These are phyloP conservation scores for Prunus yedoensis DNA, from an alignment of 331 rosid species.

Conservation along the genomic window DNA sequence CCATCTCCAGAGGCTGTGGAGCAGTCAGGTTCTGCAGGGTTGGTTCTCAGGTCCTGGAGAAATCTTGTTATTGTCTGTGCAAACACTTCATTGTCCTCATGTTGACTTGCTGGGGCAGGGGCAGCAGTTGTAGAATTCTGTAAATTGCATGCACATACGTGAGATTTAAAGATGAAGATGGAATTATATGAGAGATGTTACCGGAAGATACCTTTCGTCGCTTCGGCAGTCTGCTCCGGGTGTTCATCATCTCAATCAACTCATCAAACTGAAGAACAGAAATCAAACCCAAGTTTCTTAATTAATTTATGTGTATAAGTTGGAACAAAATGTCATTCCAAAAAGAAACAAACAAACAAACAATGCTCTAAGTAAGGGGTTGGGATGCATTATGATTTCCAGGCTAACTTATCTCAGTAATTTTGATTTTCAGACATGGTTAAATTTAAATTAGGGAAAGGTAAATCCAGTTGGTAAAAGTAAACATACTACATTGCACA, in stretches of 20 bases:
- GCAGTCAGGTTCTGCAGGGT: constrained; percentile 12
- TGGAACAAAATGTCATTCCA: background rate
- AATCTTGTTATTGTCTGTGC: constrained; percentile 38
- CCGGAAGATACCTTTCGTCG: constrained; percentile 16
- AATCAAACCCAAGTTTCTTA: background rate
- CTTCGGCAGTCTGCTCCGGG: constrained; percentile 18
- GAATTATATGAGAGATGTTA: background rate
- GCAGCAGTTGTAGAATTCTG: constrained; percentile 13
- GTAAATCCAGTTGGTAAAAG: no score
- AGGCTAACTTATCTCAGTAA: background rate
- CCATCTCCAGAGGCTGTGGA: background rate
- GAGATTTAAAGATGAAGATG: background rate
- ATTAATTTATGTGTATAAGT: background rate
- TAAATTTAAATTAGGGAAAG: background rate
- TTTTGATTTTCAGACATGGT: background rate
- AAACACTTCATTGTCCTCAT: constrained; percentile 31
- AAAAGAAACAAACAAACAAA: background rate
- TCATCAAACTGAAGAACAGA: constrained; percentile 40
- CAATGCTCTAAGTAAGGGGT: no score
- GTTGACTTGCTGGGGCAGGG: constrained; percentile 13
- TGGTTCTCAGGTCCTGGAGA: constrained; percentile 33
- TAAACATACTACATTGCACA: background rate
- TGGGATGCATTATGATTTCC: no score
- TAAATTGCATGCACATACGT: background rate
- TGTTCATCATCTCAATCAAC: constrained; percentile 31